These are phyloP conservation scores for Arthrobotrys entomopaga DNA, from an alignment of 2,329 filamentous ascomycete genomes.

Conservation along the genomic window DNA sequence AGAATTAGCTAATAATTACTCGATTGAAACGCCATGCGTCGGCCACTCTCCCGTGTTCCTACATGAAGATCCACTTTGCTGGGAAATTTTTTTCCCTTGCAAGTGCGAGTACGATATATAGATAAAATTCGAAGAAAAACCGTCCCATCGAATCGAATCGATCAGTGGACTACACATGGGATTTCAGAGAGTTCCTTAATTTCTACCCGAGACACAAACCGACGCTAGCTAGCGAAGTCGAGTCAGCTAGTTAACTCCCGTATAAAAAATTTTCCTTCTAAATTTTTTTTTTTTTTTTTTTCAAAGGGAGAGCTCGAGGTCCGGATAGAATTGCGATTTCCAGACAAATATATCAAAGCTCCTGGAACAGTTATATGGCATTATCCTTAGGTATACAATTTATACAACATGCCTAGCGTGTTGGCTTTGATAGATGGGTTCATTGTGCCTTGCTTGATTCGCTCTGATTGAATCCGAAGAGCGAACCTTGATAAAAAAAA, in stretches of 20 bases:
- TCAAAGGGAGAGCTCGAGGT: constrained; percentile 21
- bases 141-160: constrained; percentile 8
- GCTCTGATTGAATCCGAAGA: constrained; percentile 11
- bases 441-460: constrained; percentile 9
- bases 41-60: neutral
- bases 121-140: neutral
- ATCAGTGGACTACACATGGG: neutral
- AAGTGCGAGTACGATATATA: too few relatives aligned
- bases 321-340: constrained; percentile 22
- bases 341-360: constrained; percentile 32
- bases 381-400: neutral
- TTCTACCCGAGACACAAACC: constrained; percentile 52
- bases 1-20: constrained; percentile 54
- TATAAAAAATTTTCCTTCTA: constrained; percentile 19
- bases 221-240: constrained; percentile 5
- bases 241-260: neutral
- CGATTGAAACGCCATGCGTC: constrained; percentile 41
- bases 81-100: constrained; percentile 7
- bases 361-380: constrained; percentile 11
- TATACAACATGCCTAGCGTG: constrained; percentile 21
- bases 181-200: constrained; percentile 23
- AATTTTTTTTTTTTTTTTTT: too few relatives aligned
- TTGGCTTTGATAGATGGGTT: constrained; percentile 5
- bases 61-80: neutral
- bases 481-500: constrained; percentile 15